These are phyloP conservation scores for Pichia occidentalis DNA, from an alignment of 805 yeast species.

Conservation along the genomic window DNA sequence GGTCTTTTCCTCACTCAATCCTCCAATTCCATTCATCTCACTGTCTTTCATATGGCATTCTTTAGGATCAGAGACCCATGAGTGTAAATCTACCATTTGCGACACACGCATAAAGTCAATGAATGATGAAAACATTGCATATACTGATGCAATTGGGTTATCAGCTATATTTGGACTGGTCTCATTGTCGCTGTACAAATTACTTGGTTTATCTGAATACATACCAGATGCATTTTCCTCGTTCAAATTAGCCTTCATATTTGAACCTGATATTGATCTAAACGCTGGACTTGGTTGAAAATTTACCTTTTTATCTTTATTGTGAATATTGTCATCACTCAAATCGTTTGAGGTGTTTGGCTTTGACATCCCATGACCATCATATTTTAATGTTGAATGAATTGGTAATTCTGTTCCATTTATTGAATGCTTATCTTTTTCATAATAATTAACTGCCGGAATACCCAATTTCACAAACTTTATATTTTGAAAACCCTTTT, in stretches of 20 bases:
- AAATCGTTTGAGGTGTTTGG: too few species aligned
- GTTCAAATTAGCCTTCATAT: too few species aligned
- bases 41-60: constrained; percentile 10
- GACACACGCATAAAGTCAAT: constrained; percentile 22
- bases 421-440: too few species aligned
- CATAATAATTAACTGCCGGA: constrained; percentile 3
- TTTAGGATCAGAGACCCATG: constrained; percentile 14
- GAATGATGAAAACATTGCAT: constrained; percentile 27
- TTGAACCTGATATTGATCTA: too few species aligned
- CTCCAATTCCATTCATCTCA: constrained; percentile 1
- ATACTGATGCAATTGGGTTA: constrained; percentile 24
- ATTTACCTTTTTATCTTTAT: too few species aligned
- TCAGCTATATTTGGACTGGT: constrained; percentile 21
- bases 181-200: not conserved
- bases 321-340: too few species aligned
- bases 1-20: constrained; percentile 14
- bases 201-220: not conserved
- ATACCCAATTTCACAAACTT: constrained; percentile 9
- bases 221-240: not conserved
- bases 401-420: too few species aligned
- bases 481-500: constrained; percentile 4
- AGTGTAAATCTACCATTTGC: constrained; percentile 13
- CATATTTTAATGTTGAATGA: too few species aligned
- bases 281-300: too few species aligned
- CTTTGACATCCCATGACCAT: too few species aligned